Percentiles rank a stretch among this genome's conserved stretches.
phyloP scores from a whole-genome alignment of 306 rosid genomes.

The Senna tora region DNA sequence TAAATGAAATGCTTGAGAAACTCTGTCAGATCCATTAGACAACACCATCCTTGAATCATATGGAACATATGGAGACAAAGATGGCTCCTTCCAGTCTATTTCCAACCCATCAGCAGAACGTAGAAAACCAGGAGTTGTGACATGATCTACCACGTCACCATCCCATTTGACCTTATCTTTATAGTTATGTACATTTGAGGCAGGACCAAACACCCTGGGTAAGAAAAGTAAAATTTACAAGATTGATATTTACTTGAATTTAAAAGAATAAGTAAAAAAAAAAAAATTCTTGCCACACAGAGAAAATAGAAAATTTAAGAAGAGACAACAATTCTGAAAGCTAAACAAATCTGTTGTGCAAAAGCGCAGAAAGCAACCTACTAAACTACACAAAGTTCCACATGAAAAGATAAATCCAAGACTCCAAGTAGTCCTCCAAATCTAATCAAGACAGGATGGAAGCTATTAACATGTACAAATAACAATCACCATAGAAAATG shows the following conservation, averaged over 20 bases:
- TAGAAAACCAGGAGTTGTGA: slow-evolving; percentile 32
- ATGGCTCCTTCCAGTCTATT: slow-evolving; percentile 69
- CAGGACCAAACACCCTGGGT: slow-evolving; percentile 56
- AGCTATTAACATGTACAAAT: background rate
- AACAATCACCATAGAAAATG: background rate
- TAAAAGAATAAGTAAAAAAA: background rate
- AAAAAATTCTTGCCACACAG: slow-evolving; percentile 2
- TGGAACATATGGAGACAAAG: slow-evolving; percentile 44
- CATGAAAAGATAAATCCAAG: background rate
- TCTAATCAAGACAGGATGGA: background rate
- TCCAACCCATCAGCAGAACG: slow-evolving; percentile 51
- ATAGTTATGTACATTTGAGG: slow-evolving; percentile 40
- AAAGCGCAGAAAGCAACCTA: background rate
- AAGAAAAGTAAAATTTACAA: background rate
- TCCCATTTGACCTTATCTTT: slow-evolving; percentile 46
- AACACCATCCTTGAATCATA: slow-evolving; percentile 40
- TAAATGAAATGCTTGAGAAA: slow-evolving; percentile 66
- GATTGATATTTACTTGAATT: background rate
- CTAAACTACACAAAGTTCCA: background rate
- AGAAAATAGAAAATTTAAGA: background rate
- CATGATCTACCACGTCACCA: slow-evolving; percentile 35
- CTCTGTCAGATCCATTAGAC: slow-evolving; percentile 42
- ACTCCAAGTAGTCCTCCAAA: background rate
- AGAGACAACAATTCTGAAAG: background rate
- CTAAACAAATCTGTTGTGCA: background rate